A percentile compares a stretch with the other conserved stretches of the same genome.
Evolutionary conservation across 1,139 yeast genomes (phyloP).

Genomic region (Saccharomyces hybrid): DNA sequence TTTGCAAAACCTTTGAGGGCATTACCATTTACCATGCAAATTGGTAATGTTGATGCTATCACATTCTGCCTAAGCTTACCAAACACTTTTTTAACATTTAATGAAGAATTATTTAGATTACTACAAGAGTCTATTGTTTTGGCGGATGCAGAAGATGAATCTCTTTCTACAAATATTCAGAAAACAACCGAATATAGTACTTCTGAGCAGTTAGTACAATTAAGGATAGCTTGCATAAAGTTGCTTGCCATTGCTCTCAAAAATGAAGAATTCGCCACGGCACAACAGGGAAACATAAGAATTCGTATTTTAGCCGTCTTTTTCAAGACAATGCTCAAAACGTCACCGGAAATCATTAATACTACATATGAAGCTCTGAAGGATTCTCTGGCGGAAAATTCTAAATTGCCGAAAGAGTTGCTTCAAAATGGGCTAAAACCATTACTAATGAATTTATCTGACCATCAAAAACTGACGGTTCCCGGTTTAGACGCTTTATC

Average conservation of each 20-base stretch:
- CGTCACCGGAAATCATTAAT: slow-evolving; percentile 78
- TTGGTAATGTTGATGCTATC: slow-evolving; percentile 95
- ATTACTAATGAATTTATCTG: slow-evolving; percentile 89
- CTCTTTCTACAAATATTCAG: slow-evolving; percentile 71
- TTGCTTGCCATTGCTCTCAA: slow-evolving; percentile 77
- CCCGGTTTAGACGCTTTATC: slow-evolving; percentile 90
- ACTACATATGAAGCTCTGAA: slow-evolving; percentile 90
- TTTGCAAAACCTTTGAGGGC: slow-evolving; percentile 96
- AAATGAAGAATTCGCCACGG: slow-evolving; percentile 66
- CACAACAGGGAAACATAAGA: slow-evolving; percentile 76
- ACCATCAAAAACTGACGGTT: slow-evolving; percentile 82
- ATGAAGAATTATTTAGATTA: slow-evolving; percentile 79
- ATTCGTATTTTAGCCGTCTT: slow-evolving; percentile 86
- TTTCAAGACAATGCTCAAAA: slow-evolving; percentile 85
- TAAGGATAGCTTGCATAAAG: slow-evolving; percentile 84
- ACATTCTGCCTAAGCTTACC: slow-evolving; percentile 80
- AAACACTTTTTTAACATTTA: slow-evolving; percentile 73
- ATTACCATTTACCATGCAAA: slow-evolving; percentile 96
- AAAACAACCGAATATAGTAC: slow-evolving; percentile 81
- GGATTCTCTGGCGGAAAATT: slow-evolving; percentile 75
- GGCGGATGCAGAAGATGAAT: slow-evolving; percentile 97
- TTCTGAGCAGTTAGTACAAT: slow-evolving; percentile 74
- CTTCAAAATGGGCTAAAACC: slow-evolving; percentile 92
- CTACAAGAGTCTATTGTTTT: slow-evolving; percentile 85
- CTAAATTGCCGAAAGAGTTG: slow-evolving; percentile 85